Evolutionary conservation across 768 basidiomycete species (phyloP).

Genomic region (Boletus rubropictus): DNA sequence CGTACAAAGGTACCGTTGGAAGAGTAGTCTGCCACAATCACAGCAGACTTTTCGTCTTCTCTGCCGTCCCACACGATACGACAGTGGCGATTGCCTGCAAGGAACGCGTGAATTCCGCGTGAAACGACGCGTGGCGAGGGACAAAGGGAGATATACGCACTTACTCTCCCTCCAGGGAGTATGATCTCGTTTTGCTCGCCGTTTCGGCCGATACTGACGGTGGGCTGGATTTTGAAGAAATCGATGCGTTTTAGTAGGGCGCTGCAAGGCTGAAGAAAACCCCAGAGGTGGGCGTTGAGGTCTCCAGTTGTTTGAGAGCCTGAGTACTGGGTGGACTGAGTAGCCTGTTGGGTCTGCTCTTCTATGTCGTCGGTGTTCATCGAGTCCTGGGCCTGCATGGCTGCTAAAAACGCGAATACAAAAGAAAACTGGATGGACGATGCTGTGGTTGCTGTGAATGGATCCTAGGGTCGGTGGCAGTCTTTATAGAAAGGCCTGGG

Average conservation of each 20-base stretch:
- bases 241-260: constrained; percentile 49
- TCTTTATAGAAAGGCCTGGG: constrained; percentile 19
- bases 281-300: constrained; percentile 49
- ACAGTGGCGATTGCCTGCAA: constrained; percentile 37
- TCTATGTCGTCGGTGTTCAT: constrained; percentile 28
- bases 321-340: constrained; percentile 35
- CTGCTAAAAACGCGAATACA: not conserved
- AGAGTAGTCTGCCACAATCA: constrained; percentile 32
- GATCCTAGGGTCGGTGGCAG: not conserved
- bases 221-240: constrained; percentile 48
- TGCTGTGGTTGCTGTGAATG: not conserved
- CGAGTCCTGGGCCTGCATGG: constrained; percentile 20
- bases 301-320: constrained; percentile 24
- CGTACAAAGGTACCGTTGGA: constrained; percentile 43
- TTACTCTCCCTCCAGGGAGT: constrained; percentile 69
- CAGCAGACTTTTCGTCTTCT: constrained; percentile 27
- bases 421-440: not conserved
- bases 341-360: constrained; percentile 36
- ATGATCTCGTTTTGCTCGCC: constrained; percentile 42
- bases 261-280: constrained; percentile 63
- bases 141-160: constrained; percentile 37
- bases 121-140: constrained; percentile 10
- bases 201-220: constrained; percentile 53
- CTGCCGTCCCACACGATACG: constrained; percentile 33
- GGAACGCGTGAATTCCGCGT: constrained; percentile 24